Evolutionary conservation across 108 stramenopile genomes (phyloP), one percentile per base, ranked within the genome.

Genomic region (Nitzschia sp.): DNA sequence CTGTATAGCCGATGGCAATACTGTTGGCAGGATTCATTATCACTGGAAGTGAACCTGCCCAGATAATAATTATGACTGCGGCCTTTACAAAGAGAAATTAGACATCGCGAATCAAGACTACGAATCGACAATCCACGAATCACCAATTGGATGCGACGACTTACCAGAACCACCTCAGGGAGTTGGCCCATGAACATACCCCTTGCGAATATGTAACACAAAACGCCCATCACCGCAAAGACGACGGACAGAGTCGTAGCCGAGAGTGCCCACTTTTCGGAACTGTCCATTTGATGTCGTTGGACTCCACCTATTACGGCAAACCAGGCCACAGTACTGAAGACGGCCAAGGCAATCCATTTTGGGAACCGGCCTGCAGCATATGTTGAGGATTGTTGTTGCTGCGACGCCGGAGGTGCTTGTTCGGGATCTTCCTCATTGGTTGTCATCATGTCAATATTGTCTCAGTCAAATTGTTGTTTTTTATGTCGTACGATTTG

Each of bases 1-100:
- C 30, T 9, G 33, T 65, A 21, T 34, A 59, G 3, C 52, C 58
- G 0, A 78, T 62, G 0, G 77, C 81, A 19, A 83, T 68, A 21
- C 45, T 57, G 30, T 78, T 74, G 6, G 38, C 27, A 11, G 77
- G 77, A 35, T 68, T 71, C 77, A 72, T 74, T 35, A 83, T 78
- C 21, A 72, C 69, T 27, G 73, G 66, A n/a, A 78, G 48, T 6
- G 60, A 69, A 1, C 45, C 60, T 3, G 47, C 38, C 81, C 81
- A 83, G 2, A 83, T 32, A 8, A 69, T n/a, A 15, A 75, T n/a
- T 11, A 72, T 0, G 1, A 72, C 33, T 1, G 54, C 26, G 13
- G 68, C 17, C 75, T 76, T 46, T 65, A 21, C 3, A 41, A 41
- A 41, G 13, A 13, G 38, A 13, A 41, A 13, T 41, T 41, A 6